These are phyloP conservation scores for Orobanche coerulescens DNA, from an alignment of 257 asterid genomes.

Conservation along the genomic window DNA sequence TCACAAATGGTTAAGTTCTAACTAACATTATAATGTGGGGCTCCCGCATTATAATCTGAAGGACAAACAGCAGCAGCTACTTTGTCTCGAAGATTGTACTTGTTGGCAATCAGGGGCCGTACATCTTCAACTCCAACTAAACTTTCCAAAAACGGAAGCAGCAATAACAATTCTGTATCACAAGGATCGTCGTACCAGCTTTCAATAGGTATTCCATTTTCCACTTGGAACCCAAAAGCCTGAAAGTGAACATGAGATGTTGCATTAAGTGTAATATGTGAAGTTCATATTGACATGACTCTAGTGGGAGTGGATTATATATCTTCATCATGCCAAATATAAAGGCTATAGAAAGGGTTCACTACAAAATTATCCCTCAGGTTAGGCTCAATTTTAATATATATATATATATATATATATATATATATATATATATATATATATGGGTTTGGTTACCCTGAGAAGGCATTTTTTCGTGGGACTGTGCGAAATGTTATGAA, in stretches of 20 bases:
- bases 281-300: not conserved
- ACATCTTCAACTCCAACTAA: conserved; percentile 76
- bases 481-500: too few relatives aligned
- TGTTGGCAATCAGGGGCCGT: conserved; percentile 65
- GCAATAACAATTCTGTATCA: conserved; percentile 54
- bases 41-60: conserved; percentile 32
- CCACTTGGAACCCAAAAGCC: conserved; percentile 99
- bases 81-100: conserved; percentile 63
- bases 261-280: not conserved
- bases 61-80: conserved; percentile 73
- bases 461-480: too few relatives aligned
- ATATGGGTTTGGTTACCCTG: too few relatives aligned
- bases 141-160: conserved; percentile 85
- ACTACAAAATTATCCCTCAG: too few relatives aligned
- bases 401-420: too few relatives aligned
- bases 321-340: too few relatives aligned
- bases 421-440: too few relatives aligned
- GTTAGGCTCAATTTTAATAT: too few relatives aligned
- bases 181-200: conserved; percentile 90
- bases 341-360: too few relatives aligned
- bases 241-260: conserved; percentile 20
- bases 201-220: conserved; percentile 93
- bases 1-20: too few relatives aligned
- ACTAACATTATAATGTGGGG: too few relatives aligned
- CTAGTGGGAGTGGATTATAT: too few relatives aligned